phyloP scores from a whole-genome alignment of 1,284 basidiomycete genomes.

The Cystobasidium sp. region DNA sequence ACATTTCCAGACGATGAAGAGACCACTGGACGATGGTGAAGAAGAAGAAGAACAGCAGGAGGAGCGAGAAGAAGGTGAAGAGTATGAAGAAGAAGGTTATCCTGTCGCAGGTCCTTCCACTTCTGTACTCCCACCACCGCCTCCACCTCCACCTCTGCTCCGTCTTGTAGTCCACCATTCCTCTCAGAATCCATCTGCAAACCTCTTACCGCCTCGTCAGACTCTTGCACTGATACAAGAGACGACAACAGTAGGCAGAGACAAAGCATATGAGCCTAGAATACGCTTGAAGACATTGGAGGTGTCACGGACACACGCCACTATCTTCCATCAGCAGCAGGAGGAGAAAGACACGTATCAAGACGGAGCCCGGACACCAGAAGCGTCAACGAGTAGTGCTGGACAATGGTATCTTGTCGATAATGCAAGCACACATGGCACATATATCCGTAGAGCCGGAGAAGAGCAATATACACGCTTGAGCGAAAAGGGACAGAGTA shows the following conservation, averaged over 20 bases:
- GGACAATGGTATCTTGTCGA: conserved; percentile 33
- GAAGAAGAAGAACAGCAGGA: conserved; percentile 1
- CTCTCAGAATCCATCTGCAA: conserved; percentile 23
- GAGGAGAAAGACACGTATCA: not conserved
- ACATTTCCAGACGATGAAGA: conserved; percentile 5
- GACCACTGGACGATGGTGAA: not conserved
- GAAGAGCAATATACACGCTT: conserved; percentile 23
- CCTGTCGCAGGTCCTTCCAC: conserved; percentile 8
- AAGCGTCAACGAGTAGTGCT: not conserved
- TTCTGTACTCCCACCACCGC: not conserved
- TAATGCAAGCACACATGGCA: conserved; percentile 40
- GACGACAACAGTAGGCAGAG: conserved; percentile 29
- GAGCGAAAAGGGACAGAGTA: conserved; percentile 33
- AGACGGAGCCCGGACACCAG: not conserved
- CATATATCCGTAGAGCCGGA: conserved; percentile 22
- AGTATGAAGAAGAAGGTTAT: not conserved
- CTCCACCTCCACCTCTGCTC: conserved; percentile 26
- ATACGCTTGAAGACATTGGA: conserved; percentile 41
- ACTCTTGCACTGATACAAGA: conserved; percentile 13
- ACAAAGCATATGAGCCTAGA: conserved; percentile 25
- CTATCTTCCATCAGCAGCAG: conserved; percentile 18
- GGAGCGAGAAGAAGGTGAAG: not conserved
- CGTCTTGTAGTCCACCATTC: conserved; percentile 30
- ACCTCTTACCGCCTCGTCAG: conserved; percentile 30
- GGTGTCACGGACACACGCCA: conserved; percentile 36